Base-by-base conservation (phyloP, 352 stramenopile genomes). In the Globisporangium cederbergense region DNA sequence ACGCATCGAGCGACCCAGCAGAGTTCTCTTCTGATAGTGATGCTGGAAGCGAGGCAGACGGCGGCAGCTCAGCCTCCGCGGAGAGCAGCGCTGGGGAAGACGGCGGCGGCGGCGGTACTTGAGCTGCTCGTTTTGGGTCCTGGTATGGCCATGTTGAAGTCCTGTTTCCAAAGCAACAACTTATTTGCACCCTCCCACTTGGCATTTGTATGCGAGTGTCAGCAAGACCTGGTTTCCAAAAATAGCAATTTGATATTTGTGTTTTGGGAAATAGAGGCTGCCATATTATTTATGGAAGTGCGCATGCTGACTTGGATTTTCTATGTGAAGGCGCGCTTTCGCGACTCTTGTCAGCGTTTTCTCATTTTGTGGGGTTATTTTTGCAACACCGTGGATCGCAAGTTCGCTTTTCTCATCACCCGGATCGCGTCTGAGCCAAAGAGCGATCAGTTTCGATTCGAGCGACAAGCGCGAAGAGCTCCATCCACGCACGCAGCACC, bases 381-480 rank as follows among this genome's bases (percentile, higher is more conserved):
- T 54, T 54, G 47, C 18, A 22, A 9, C 7, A 9, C 13, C 22
- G 11, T 55, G 49, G 49, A n/a, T 55, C 49, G 49, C 49, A 36
- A 46, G 13, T 46, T 18, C 16, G 13, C 11, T 54, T n/a, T 36
- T 55, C 22, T n/a, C 22, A 54, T 36, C 13, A 14, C 10, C 36
- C 36, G 7, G 32, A 36, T 30, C 14, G 34, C 36, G 18, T 57
- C 51, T 42, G 51, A 43, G 51, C 51, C 30, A 43, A 18, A 14
- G 6, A 43, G 25, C 25, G 30, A 38, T 57, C 51, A 57, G 51
- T 57, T 57, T 57, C 51, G 32, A 58, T 58, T 58, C 52, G 16
- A 58, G 30, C 52, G 10, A 46, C 18, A 58, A 58, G 52, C 32
- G 9, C 46, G 8, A 52, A 30, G 46, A 52, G 46, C 46, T 52